Base-by-base conservation (phyloP, 345 rosid species). In the Schrenkiella parvula region DNA sequence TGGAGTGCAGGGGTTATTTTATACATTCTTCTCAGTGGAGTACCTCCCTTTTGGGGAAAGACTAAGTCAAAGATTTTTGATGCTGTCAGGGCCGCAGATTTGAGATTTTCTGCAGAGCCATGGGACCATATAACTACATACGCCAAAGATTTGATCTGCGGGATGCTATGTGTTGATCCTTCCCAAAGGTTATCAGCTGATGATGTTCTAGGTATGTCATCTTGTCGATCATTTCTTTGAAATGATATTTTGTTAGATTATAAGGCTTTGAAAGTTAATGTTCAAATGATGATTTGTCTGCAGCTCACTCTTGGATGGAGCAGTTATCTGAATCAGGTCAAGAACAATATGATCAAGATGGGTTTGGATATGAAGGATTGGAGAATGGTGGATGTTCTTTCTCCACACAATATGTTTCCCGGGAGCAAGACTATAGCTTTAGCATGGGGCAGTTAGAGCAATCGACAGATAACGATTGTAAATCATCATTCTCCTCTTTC, bases 1-100 rank as follows among this genome's bases (percentile, higher is more conserved):
- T 89, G 95, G 95, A 89, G 95, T 80, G 84, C 95, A 58, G 91
- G 95, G 69, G 89, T 86, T 61, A 85, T 89, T 66, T 68, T 82
- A 54, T 85, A 85, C 75, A 85, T 85, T 71, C 92, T 86, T 70
- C 84, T 85, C 39, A 84, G 87, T 75, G 90, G 90, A 54, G 82
- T 81, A 80, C 92, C 89, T 50, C 90, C 95, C 59, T 89, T 89
- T 41, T 82, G 89, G 83, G 96, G 96, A 48, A 88, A 84, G 81
- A 85, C 96, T 35, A 88, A 84, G 81, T 87, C 92, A 15, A 79
- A 84, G 84, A 88, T 92, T 69, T 90, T 92, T 72, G 85, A 87
- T 67, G 93, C 96, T 70, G 91, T 92, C 54, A 88, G 89, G 79
- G 87, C 89, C 48, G 90, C 92, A 7, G 85, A 88, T 73, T 83